These are phyloP conservation scores for Linnemannia hyalina DNA, from an alignment of 192 early-diverging fungal genomes.

Conservation along the genomic window DNA sequence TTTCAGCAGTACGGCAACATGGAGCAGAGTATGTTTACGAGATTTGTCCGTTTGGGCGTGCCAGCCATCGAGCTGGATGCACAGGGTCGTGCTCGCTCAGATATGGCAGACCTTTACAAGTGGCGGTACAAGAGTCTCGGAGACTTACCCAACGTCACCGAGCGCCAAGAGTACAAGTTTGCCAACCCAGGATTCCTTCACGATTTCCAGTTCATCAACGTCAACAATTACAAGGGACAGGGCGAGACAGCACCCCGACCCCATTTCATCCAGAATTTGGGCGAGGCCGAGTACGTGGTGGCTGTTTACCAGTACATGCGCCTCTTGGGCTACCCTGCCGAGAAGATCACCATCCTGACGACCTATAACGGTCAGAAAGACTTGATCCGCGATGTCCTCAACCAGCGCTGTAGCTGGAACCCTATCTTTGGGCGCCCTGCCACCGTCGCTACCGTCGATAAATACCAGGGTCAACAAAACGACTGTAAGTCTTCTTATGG, in stretches of 20 bases:
- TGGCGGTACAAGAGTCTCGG: constrained; percentile 86
- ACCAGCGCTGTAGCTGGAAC: constrained; percentile 88
- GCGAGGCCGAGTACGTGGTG: constrained; percentile 98
- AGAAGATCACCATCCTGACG: constrained; percentile 93
- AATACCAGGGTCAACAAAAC: constrained; percentile 96
- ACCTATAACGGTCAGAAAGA: constrained; percentile 98
- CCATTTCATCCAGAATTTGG: constrained; percentile 95
- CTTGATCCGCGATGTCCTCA: constrained; percentile 91
- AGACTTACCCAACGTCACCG: constrained; percentile 69
- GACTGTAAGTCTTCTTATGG: constrained; percentile 74
- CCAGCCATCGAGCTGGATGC: constrained; percentile 89
- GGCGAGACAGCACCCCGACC: constrained; percentile 92
- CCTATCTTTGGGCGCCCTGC: constrained; percentile 86
- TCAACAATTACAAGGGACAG: constrained; percentile 77
- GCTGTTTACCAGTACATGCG: constrained; percentile 98
- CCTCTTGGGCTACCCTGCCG: constrained; percentile 90
- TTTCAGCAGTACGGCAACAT: constrained; percentile 91
- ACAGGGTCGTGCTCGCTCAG: constrained; percentile 87
- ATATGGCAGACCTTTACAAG: constrained; percentile 87
- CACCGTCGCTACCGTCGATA: constrained; percentile 92
- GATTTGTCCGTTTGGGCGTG: constrained; percentile 95
- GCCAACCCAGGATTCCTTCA: constrained; percentile 90
- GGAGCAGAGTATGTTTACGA: constrained; percentile 95
- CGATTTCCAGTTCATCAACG: constrained; percentile 93
- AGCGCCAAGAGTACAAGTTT: constrained; percentile 65